A percentile compares a stretch with the other conserved stretches of the same genome.
phyloP scores from a whole-genome alignment of 2,329 filamentous ascomycete genomes.

The Xylariaceae sp. region DNA sequence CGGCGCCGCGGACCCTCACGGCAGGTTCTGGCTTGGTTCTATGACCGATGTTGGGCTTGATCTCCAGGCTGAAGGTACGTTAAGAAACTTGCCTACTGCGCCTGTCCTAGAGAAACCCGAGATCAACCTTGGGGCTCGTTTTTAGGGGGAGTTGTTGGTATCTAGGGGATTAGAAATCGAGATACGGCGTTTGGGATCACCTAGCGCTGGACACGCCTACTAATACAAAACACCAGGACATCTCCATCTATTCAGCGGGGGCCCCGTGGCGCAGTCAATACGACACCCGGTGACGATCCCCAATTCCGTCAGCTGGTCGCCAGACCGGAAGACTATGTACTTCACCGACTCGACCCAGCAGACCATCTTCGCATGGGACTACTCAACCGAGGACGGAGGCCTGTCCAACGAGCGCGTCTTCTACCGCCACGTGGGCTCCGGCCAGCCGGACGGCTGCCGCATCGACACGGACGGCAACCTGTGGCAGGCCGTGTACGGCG shows the following conservation, averaged over 20 bases:
- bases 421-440: conserved; percentile 62
- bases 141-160: neutral
- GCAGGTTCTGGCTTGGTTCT: conserved; percentile 77
- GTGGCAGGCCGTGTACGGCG: conserved; percentile 85
- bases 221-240: conserved; percentile 50
- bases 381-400: conserved; percentile 55
- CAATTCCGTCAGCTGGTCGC: conserved; percentile 80
- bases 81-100: conserved; percentile 11
- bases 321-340: conserved; percentile 69
- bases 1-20: conserved; percentile 72
- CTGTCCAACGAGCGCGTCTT: conserved; percentile 67
- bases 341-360: conserved; percentile 73
- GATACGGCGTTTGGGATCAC: no score
- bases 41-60: conserved; percentile 71
- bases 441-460: conserved; percentile 78
- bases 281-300: conserved; percentile 66
- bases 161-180: neutral
- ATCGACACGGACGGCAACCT: conserved; percentile 81
- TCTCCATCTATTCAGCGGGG: conserved; percentile 66
- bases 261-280: conserved; percentile 53
- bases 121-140: neutral
- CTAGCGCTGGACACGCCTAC: neutral
- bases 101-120: neutral
- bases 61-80: conserved; percentile 55
- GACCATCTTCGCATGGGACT: conserved; percentile 72